Base-by-base conservation (phyloP, 352 stramenopile genomes). In the Globisporangium heterothallicum region DNA sequence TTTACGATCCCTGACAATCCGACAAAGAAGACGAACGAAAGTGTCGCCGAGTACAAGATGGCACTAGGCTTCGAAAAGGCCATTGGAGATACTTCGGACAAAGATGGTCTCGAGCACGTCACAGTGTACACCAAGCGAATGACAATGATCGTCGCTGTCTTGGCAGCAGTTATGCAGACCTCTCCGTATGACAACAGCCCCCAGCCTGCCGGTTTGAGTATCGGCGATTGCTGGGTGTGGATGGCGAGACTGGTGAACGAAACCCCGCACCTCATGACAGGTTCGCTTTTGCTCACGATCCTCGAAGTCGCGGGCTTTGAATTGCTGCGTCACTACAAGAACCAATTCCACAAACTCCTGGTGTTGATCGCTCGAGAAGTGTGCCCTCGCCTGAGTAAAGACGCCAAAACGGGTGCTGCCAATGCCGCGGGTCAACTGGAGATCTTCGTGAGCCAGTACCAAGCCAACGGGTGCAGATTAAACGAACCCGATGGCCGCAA, bases 101-200 rank as follows among this genome's bases (percentile, higher is more conserved):
- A 66, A 0, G 74, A 86, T 40, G 63, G 64, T 1, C 62, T 91
- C 1, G 80, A 91, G 59, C 80, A 91, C 56, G 62, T 91, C 9
- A 88, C 80, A 3, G 80, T 84, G 44, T 91, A 88, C 56, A 68
- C 80, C 14, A 80, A 83, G 58, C 80, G 80, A 49, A 91, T 91
- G 74, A 91, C 71, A 2, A 89, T 89, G 80, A 59, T 88, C 48
- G 56, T 73, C 1, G 78, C 80, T 2, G 74, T 88, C 21, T 64
- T 91, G 6, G 78, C 80, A 16, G 77, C 80, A 2, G 72, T 86
- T n/a, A 76, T 77, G 30, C 81, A 92, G 56, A 89, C 78, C 0
- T 68, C 58, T 6, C 78, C 78, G 4, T 89, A 68, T 61, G 72
- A 89, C 49, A 53, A 56, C 24, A 82, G 71, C 38, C 48, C 72